A percentile compares a stretch with the other conserved stretches of the same genome.
Conservation (phyloP, 2,329 filamentous ascomycete species). For the Phialophora expanda region DNA sequence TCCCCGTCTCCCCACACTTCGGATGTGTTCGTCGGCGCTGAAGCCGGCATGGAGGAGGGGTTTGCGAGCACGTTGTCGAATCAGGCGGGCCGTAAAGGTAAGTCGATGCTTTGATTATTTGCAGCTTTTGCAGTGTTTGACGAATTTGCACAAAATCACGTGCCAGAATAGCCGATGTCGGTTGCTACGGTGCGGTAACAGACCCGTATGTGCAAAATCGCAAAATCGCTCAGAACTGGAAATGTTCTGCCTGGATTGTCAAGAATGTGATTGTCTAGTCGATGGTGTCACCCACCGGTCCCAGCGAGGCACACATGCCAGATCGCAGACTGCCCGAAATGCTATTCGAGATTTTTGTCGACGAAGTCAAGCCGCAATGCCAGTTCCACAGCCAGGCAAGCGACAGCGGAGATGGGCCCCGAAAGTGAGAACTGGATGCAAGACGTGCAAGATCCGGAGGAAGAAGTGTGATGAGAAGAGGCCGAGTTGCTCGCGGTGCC, state of each 20-base stretch:
- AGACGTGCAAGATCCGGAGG: constrained; percentile 23
- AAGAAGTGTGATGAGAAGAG: constrained; percentile 27
- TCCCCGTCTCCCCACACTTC: neutral
- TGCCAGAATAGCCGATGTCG: no score
- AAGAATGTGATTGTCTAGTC: neutral
- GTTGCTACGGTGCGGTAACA: neutral
- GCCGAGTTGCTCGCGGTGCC: constrained; percentile 21
- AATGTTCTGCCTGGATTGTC: constrained; percentile 2
- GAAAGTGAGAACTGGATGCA: constrained; percentile 22
- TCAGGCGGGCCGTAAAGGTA: neutral
- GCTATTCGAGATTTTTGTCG: neutral
- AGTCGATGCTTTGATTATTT: no score
- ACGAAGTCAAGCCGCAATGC: constrained; percentile 1
- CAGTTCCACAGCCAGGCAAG: constrained; percentile 3
- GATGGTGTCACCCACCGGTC: neutral
- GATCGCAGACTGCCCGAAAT: neutral
- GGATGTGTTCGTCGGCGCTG: neutral
- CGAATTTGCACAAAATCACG: neutral
- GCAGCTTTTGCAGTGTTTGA: neutral
- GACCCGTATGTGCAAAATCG: no score
- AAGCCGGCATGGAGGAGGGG: neutral
- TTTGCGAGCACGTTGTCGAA: neutral
- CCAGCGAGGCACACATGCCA: neutral
- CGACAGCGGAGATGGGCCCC: constrained; percentile 24
- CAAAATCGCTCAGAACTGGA: neutral